Evolutionary conservation across 148 eudicot species (phyloP).

Genomic region (Pharnaceum exiguum): DNA sequence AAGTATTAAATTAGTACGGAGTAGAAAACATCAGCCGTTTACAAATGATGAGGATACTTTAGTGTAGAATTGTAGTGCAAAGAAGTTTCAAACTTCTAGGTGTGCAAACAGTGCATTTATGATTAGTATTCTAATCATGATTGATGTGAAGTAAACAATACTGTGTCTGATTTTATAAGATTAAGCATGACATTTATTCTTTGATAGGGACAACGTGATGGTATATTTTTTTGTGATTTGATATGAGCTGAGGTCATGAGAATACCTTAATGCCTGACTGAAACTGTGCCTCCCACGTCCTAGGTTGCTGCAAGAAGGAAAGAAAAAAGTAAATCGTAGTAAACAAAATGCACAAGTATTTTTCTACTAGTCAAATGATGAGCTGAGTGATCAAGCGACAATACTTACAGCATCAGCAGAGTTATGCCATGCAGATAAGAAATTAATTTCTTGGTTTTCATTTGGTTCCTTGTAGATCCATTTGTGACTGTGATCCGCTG

Average conservation of each 20-base stretch:
- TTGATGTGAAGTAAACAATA: neutral
- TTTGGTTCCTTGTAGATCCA: constrained; percentile 90
- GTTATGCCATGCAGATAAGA: constrained; percentile 95
- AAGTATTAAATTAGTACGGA: no score
- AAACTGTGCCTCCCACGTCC: constrained; percentile 99
- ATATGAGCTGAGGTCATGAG: no score
- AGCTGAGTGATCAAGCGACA: neutral
- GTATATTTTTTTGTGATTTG: neutral
- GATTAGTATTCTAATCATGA: no score
- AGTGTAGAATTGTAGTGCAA: no score
- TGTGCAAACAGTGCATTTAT: no score
- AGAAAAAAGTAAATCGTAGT: neutral
- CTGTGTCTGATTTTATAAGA: constrained; percentile 13
- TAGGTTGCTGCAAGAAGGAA: constrained; percentile 63
- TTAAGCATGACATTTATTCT: neutral
- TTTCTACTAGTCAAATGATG: neutral
- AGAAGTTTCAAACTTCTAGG: no score
- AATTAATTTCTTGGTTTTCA: constrained; percentile 83
- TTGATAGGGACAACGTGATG: no score
- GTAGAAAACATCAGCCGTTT: no score
- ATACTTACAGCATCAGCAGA: constrained; percentile 70
- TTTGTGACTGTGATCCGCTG: constrained; percentile 92
- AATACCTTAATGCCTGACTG: constrained; percentile 96
- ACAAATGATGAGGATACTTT: no score
- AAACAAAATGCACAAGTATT: neutral